Evolutionary conservation across 345 rosid genomes (phyloP).

Genomic region (Eucalyptus pauciflora): DNA sequence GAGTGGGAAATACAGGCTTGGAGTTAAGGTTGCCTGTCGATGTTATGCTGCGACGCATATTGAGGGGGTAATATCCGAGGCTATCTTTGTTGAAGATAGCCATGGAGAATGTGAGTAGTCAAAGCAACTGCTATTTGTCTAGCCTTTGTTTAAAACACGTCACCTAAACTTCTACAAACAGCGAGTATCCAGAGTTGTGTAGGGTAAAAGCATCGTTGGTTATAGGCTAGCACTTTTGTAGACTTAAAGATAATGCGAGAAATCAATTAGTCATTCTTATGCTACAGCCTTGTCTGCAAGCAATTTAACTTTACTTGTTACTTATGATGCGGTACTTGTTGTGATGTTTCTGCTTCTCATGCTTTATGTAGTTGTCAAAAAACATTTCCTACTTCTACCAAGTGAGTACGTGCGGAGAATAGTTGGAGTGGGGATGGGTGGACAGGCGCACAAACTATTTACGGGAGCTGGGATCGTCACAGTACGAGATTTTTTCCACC

Average conservation of each 20-base stretch:
- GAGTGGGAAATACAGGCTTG: too few species aligned
- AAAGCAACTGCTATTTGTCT: too few species aligned
- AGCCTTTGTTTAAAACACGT: neutral
- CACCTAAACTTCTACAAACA: too few species aligned
- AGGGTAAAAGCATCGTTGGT: neutral
- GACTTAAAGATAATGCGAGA: neutral
- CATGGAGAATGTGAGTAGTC: too few species aligned
- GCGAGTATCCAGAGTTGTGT: neutral
- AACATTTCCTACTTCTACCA: too few species aligned
- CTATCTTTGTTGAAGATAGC: too few species aligned
- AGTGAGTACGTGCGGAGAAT: too few species aligned
- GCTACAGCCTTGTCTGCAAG: neutral
- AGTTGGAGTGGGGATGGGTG: neutral
- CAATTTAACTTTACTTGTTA: neutral
- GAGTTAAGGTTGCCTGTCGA: too few species aligned
- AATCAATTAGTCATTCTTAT: neutral
- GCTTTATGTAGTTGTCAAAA: too few species aligned
- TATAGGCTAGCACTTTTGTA: neutral
- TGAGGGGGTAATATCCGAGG: too few species aligned
- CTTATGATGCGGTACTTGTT: neutral
- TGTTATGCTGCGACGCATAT: too few species aligned
- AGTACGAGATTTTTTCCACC: neutral
- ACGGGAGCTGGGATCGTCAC: neutral
- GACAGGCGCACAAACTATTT: neutral
- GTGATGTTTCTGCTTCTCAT: too few species aligned